phyloP scores from a whole-genome alignment of 148 eudicot genomes.

The Limonium bicolor region DNA sequence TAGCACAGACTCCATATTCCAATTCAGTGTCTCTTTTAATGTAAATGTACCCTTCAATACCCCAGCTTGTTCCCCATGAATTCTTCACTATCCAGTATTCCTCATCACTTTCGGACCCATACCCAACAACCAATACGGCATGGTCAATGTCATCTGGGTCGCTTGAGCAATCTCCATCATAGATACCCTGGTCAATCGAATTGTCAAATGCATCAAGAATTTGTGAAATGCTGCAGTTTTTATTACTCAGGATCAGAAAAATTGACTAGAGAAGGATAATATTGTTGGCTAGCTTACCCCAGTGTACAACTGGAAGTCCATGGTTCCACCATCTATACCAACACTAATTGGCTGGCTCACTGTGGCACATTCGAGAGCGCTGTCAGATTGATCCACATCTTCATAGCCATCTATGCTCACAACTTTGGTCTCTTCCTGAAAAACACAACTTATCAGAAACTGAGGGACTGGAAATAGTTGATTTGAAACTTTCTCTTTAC shows the following conservation, averaged over 20 bases:
- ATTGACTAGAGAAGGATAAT: background rate
- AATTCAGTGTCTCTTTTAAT: constrained; percentile 25
- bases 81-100: constrained; percentile 75
- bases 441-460: background rate
- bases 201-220: background rate
- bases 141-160: constrained; percentile 49
- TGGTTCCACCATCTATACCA: constrained; percentile 34
- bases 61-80: constrained; percentile 71
- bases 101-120: constrained; percentile 24
- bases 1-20: constrained; percentile 39
- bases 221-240: too few relatives aligned
- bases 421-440: constrained; percentile 19
- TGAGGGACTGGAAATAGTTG: background rate
- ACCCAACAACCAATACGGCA: constrained; percentile 46
- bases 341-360: constrained; percentile 48
- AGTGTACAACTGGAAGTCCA: constrained; percentile 51
- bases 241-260: background rate
- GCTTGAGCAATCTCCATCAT: constrained; percentile 47
- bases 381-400: constrained; percentile 33
- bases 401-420: constrained; percentile 34
- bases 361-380: constrained; percentile 35
- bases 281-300: constrained; percentile 22
- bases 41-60: constrained; percentile 41
- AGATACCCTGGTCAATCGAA: constrained; percentile 32
- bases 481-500: background rate